Evolutionary conservation across 2,329 filamentous ascomycete species (phyloP).

Genomic region (Drechslerella coelobrocha): DNA sequence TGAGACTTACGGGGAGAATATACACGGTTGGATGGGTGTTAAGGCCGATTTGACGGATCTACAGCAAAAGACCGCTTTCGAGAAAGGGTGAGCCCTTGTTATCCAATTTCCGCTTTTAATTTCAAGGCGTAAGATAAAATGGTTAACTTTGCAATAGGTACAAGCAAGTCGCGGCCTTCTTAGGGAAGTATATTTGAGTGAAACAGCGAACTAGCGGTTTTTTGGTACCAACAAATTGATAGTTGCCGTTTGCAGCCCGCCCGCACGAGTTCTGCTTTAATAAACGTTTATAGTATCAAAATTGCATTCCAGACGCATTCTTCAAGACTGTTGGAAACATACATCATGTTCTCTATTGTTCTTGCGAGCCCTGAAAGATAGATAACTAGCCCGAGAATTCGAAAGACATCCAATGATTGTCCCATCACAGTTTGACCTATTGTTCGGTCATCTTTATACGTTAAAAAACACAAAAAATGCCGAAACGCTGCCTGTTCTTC

Average conservation of each 20-base stretch:
- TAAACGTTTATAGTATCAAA: no score
- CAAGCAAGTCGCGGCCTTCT: constrained; percentile 26
- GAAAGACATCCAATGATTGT: no score
- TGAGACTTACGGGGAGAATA: constrained; percentile 22
- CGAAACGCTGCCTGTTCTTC: constrained; percentile 13
- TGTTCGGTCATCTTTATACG: no score
- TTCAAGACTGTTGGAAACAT: no score
- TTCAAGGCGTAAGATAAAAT: not conserved
- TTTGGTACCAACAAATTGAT: not conserved
- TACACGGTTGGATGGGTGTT: constrained; percentile 39
- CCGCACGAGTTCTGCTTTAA: no score
- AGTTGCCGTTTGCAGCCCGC: constrained; percentile 12
- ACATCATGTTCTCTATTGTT: no score
- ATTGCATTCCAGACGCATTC: no score
- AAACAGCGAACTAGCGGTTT: not conserved
- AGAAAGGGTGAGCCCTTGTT: constrained; percentile 19
- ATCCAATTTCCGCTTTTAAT: not conserved
- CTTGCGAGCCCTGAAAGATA: no score
- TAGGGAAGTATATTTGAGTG: constrained; percentile 18
- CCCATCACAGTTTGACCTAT: no score
- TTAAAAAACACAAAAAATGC: no score
- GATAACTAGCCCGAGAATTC: no score
- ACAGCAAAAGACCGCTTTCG: constrained; percentile 9
- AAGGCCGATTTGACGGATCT: constrained; percentile 17
- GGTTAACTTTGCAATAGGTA: constrained; percentile 12